Percentiles rank a stretch among this genome's conserved stretches.
phyloP scores from a whole-genome alignment of 352 stramenopile species.

The Globisporangium splendens region DNA sequence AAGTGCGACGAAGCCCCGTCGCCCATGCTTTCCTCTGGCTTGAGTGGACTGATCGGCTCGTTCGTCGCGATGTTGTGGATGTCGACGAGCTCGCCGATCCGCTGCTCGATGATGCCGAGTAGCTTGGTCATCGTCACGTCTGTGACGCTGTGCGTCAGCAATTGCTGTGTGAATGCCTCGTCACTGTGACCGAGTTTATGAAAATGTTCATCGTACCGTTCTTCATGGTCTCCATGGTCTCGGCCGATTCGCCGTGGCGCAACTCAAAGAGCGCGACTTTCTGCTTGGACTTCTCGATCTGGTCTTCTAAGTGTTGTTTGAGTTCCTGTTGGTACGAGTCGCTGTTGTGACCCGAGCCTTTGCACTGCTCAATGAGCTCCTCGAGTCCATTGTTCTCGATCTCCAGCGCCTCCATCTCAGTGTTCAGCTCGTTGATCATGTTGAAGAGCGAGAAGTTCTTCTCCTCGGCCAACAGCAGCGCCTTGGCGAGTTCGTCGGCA shows the following conservation, averaged over 20 bases:
- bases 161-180: constrained; percentile 66
- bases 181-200: constrained; percentile 79
- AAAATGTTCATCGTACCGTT: constrained; percentile 70
- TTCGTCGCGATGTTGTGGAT: constrained; percentile 84
- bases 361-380: constrained; percentile 51
- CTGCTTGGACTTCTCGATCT: constrained; percentile 83
- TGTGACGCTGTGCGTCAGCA: constrained; percentile 66
- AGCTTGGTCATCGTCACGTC: constrained; percentile 81
- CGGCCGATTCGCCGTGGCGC: constrained; percentile 53
- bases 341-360: constrained; percentile 52
- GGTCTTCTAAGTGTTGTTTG: constrained; percentile 72
- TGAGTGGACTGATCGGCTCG: constrained; percentile 24
- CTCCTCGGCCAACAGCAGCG: constrained; percentile 86
- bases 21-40: constrained; percentile 13
- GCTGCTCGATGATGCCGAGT: constrained; percentile 81
- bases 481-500: constrained; percentile 79
- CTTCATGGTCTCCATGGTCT: constrained; percentile 73
- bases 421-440: constrained; percentile 93
- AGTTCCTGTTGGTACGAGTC: constrained; percentile 54
- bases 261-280: constrained; percentile 68
- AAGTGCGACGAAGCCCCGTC: constrained; percentile 4
- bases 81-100: constrained; percentile 80
- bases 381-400: constrained; percentile 81
- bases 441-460: constrained; percentile 96
- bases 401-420: constrained; percentile 85